These are phyloP conservation scores for Verbena officinalis DNA, from an alignment of 257 asterid genomes.

Conservation along the genomic window DNA sequence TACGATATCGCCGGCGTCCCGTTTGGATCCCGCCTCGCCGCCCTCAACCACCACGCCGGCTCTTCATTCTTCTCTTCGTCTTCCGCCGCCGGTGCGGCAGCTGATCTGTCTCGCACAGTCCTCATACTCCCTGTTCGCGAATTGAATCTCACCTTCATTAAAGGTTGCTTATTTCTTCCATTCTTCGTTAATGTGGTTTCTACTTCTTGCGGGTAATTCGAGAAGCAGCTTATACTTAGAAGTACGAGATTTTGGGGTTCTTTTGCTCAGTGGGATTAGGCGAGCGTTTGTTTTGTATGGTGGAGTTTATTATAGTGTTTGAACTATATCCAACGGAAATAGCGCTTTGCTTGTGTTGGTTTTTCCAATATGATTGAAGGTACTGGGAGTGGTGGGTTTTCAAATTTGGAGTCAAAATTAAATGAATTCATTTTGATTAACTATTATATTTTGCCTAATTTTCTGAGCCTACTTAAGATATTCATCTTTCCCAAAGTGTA, in stretches of 20 bases:
- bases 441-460: neutral
- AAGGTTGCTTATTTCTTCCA: slow-evolving; percentile 46
- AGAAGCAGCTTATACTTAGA: neutral
- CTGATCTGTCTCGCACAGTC: slow-evolving; percentile 90
- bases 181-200: neutral
- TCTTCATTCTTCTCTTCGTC: slow-evolving; percentile 68
- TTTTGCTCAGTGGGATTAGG: slow-evolving; percentile 10
- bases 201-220: slow-evolving; percentile 2
- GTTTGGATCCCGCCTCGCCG: slow-evolving; percentile 86
- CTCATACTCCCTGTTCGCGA: slow-evolving; percentile 90
- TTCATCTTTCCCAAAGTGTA: neutral
- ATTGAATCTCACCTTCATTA: slow-evolving; percentile 76
- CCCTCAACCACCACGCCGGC: slow-evolving; percentile 93
- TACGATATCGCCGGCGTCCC: slow-evolving; percentile 89
- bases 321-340: slow-evolving; percentile 31
- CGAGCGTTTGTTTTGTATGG: slow-evolving; percentile 19
- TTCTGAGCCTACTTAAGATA: neutral
- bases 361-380: slow-evolving; percentile 25
- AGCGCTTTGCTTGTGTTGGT: slow-evolving; percentile 14
- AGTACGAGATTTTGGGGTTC: slow-evolving; percentile 8
- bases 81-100: slow-evolving; percentile 45
- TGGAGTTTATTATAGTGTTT: slow-evolving; percentile 20
- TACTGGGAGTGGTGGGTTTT: slow-evolving; percentile 4
- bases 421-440: slow-evolving; percentile 10
- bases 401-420: neutral